Base-by-base conservation (phyloP, 805 yeast species). In the Starmerella asiatica region DNA sequence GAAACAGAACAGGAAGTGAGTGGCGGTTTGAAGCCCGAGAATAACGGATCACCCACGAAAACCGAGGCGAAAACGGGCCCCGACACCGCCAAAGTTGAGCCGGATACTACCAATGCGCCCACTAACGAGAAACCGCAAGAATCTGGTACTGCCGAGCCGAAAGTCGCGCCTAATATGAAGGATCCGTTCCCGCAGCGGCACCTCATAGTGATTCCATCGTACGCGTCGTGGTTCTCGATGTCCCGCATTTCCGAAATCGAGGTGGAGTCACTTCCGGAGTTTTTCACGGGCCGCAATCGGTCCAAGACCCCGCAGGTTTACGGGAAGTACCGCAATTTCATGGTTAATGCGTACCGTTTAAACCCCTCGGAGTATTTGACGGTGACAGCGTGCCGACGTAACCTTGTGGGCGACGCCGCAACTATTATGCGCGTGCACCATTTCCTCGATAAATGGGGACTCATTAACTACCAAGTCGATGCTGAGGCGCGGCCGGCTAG, bases 281-380 rank as follows among this genome's bases (percentile, higher is more conserved):
- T 82, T 53, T 86, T 86, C 65, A 71, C 73, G 46, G 58, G 54
- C 15, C 47, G 52, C 16, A 71, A 75, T 44, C 67, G 72, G 17
- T 81, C 80, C 45, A 86, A 86, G 56, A 80, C 93, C 1, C 88
- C 93, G 9, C 72, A 75, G 49, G 75, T 82, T 28, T 86, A 85
- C 56, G 71, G 71, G 43, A 79, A 76, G 57, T 82, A 84, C 55
- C 72, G 96, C 54, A 83, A 85, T 55, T 86, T 86, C 57, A 79
- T 86, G 80, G 66, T 86, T 31, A 83, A 85, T 59, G 74, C 93
- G 11, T 86, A 84, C 57, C 65, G 96, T 48, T 62, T 86, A 48
- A 83, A 86, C 49, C 95, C 95, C 18, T 79, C 79, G 51, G 95
- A 86, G 57, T 85, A 82, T 54, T 64, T 86, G 30, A 81, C 95